These are phyloP conservation scores for Luffa aegyptiaca DNA, from an alignment of 306 rosid genomes.

Conservation along the genomic window DNA sequence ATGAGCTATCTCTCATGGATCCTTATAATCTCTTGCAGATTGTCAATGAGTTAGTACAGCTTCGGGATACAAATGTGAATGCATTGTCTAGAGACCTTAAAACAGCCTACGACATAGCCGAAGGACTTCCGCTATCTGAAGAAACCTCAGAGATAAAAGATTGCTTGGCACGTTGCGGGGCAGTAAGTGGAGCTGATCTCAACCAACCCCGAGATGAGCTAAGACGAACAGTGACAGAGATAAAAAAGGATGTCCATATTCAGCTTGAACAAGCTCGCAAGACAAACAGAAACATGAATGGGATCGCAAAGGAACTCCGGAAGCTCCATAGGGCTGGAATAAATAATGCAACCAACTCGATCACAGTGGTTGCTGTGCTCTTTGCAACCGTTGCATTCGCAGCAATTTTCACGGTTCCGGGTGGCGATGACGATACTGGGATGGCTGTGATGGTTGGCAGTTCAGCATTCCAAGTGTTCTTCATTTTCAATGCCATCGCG, in stretches of 20 bases:
- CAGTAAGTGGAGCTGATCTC: conserved; percentile 56
- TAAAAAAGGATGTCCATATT: conserved; percentile 56
- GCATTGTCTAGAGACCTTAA: conserved; percentile 65
- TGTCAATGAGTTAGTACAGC: conserved; percentile 49
- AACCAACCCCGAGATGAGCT: conserved; percentile 83
- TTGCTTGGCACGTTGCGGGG: conserved; percentile 46
- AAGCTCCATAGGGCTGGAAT: conserved; percentile 68
- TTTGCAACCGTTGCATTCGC: conserved; percentile 84
- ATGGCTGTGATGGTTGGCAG: conserved; percentile 35
- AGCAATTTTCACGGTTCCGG: conserved; percentile 83
- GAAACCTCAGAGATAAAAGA: conserved; percentile 47
- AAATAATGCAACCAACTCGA: conserved; percentile 77
- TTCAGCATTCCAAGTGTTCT: conserved; percentile 53
- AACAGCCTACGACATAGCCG: conserved; percentile 80
- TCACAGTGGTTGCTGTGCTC: conserved; percentile 79
- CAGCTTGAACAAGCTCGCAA: conserved; percentile 86
- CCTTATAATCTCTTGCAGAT: conserved; percentile 47
- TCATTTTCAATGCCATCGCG: conserved; percentile 56
- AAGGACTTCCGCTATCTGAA: conserved; percentile 63
- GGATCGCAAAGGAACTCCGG: conserved; percentile 64
- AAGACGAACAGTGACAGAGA: conserved; percentile 59
- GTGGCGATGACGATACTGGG: conserved; percentile 50
- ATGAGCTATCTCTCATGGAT: neutral
- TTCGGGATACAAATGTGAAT: conserved; percentile 61
- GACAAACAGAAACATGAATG: conserved; percentile 57